Base-by-base conservation (phyloP, 1,139 yeast species). In the Candida gigantensis region DNA sequence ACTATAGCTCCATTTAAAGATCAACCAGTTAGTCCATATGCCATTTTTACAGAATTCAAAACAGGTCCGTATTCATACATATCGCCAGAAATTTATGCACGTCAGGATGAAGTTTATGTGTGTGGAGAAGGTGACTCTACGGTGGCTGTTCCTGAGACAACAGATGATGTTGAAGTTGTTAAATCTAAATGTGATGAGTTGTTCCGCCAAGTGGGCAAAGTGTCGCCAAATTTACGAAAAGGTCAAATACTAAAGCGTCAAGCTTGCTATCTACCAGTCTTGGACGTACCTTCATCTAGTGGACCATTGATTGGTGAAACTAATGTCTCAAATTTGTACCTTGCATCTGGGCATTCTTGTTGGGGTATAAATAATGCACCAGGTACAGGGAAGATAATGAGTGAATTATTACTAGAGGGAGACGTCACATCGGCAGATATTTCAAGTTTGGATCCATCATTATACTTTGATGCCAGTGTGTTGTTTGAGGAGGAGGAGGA, bases 311-410 rank as follows among this genome's bases (percentile, higher is more conserved):
- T 92, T 46, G 98, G 98, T 32, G 90, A 86, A 52, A 90, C 97
- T 0, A 88, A 89, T 53, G 92, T 88, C 13, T 79, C 76, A 18
- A 83, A 83, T 45, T 65, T 92, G 44, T 86, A 68, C 51, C 63
- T 92, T 42, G 96, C 97, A 3, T 79, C 94, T 13, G 98, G 97
- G 1, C 98, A 92, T 60, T 84, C 95, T 14, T 92, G 97, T 63
- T 92, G 98, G 98, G 98, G 98, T 16, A 92, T 92, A 45, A 92
- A 92, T 62, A 90, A 92, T 60, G 97, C 97, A 0, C 97, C 97
- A 1, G 97, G 87, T 3, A 89, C 97, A 1, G 98, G 98, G 13
- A 82, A 88, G 53, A 75, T 92, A 32, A 77, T 92, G 84, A 81
- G 96, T 48, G 97, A 92, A 61, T 56, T 92, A 39, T 62, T 92